Base-by-base conservation (phyloP, 371 early-diverging fungal species). In the Mucor piriformis region DNA sequence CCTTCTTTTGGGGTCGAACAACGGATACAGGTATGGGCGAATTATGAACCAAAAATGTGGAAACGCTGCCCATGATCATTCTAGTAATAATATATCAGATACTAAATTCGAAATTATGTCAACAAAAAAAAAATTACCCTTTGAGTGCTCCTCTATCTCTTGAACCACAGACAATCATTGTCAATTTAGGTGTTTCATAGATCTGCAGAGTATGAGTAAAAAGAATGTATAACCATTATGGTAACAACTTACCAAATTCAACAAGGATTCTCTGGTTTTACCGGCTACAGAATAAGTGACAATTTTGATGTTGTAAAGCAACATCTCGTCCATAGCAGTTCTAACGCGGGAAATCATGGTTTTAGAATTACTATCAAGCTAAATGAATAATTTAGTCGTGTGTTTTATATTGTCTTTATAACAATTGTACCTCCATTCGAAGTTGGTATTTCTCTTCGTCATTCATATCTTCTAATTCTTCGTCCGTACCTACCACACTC, bases 11-110 rank as follows among this genome's bases (percentile, higher is more conserved):
- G 6, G 81, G 76, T 10, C 86, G 77, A 11, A 85, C 83, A 16
- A 85, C 83, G 40, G 83, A 73, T 7, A 85, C 86, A 0, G 86
- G 86, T 2, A 82, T 74, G 11, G 83, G 81, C 1, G 86, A 81
- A 42, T 83, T 85, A 34, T 85, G 82, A 0, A 85, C 83, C 33
- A 85, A 62, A 57, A 74, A 85, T 11, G 83, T 81, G 25, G 83
- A 83, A 3, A 85, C 80, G 24, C 83, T 80, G 21, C 86, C 86
- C 64, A 85, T 79, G 2, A 83, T 50, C 56, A 85, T 68, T 0
- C 75, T 77, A 52, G 15, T 13, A 3, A 6, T 15, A n/a, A n/a
- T 21, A 29, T 20, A 12, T 20, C 18, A 42, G 10, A 42, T 18
- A 42, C n/a, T 18, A 6, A 20, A 18, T 18, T 18, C 5, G 20